phyloP scores from a whole-genome alignment of 2,329 filamentous ascomycete genomes.

The Pochonia chlamydosporia region DNA sequence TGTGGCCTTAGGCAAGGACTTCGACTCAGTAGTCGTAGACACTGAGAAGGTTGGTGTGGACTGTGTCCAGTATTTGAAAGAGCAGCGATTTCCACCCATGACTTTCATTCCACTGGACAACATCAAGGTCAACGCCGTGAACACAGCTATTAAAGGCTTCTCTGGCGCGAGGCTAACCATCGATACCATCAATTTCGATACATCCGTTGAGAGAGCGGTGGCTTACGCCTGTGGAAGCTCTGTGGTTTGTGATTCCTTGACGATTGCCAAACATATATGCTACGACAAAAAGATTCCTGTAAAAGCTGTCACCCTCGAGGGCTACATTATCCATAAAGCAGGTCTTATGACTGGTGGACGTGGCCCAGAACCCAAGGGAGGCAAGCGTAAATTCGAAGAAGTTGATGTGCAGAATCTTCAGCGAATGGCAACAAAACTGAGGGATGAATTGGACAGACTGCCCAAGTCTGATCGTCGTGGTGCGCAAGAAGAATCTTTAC shows the following conservation, averaged over 20 bases:
- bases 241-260: slow-evolving; percentile 84
- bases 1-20: slow-evolving; percentile 85
- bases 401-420: slow-evolving; percentile 82
- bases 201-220: slow-evolving; percentile 83
- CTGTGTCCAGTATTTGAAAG: slow-evolving; percentile 90
- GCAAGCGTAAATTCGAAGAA: slow-evolving; percentile 81
- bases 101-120: slow-evolving; percentile 97
- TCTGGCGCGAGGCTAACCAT: slow-evolving; percentile 83
- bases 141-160: slow-evolving; percentile 85
- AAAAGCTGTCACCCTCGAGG: slow-evolving; percentile 90
- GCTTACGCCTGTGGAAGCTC: slow-evolving; percentile 92
- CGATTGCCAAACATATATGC: slow-evolving; percentile 82
- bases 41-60: slow-evolving; percentile 91
- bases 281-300: slow-evolving; percentile 81
- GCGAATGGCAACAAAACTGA: slow-evolving; percentile 67
- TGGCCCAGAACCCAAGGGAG: slow-evolving; percentile 66
- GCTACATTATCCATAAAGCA: slow-evolving; percentile 94
- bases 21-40: slow-evolving; percentile 91
- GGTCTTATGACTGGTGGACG: slow-evolving; percentile 95
- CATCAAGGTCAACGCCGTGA: slow-evolving; percentile 88
- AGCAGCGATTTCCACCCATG: slow-evolving; percentile 79
- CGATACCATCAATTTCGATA: slow-evolving; percentile 92
- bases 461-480: slow-evolving; percentile 73
- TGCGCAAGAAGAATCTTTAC: slow-evolving; percentile 72
- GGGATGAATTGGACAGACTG: slow-evolving; percentile 71